Base-by-base conservation (phyloP, 2,329 filamentous ascomycete species). In the Monosporascus sp. region DNA sequence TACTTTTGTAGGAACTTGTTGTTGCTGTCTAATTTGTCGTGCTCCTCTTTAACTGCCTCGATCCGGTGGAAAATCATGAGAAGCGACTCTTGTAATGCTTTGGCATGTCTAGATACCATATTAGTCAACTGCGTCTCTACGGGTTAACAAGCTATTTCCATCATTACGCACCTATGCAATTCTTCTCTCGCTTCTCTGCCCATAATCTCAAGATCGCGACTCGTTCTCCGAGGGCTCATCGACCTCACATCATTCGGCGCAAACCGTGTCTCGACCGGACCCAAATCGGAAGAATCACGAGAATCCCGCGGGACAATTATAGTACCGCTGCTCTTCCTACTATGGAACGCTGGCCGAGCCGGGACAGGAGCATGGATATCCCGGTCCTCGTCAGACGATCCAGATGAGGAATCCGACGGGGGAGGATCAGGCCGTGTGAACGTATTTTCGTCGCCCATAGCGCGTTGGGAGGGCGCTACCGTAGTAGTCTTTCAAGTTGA, bases 1-100 rank as follows among this genome's bases (percentile, higher is more conserved):
- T 97, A 97, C 71, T 96, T 96, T 72, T 97, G 93, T 48, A 99
- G 75, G 67, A 97, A 97, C 66, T 91, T 93, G 79, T 99, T 99
- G 71, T 97, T 92, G 70, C 82, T 94, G 72, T 97, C 92, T 51
- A 99, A 84, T 73, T 96, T 97, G 74, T 97, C 91, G 68, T 99
- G 92, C 68, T 97, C 93, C 63, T 89, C 87, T 71, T 91, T 90
- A 59, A 97, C 92, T 31, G 90, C 89, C 68, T 99, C 94, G 69
- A 97, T 95, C 50, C 91, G 88, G 72, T 96, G 90, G 60, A 96
- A 91, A 44, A 97, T 88, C 58, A 88, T 89, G 57, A 95, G 79
- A 37, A 99, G 83, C 28, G 91, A 96, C 51, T 91, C 89, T 72
- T 99, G 94, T 28, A 97, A 78, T 47, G 85, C 83, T 70, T 91